Percentiles rank a stretch among this genome's conserved stretches.
Conservation (phyloP, 202 grass and related monocot genomes). For the Musa balbisiana region DNA sequence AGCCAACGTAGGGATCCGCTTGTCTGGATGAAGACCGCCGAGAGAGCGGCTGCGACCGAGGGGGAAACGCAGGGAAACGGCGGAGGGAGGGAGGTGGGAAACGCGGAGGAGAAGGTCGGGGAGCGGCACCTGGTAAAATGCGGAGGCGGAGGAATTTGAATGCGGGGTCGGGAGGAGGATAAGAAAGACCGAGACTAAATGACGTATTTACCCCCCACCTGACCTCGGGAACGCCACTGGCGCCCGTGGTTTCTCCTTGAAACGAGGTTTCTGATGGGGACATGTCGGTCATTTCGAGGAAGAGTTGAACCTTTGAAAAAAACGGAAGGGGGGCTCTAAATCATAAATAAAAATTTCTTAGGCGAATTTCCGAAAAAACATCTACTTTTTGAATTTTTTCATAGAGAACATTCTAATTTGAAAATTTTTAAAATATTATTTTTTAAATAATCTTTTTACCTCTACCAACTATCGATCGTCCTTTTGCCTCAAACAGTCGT, state of each 20-base stretch:
- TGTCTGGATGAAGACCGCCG: not conserved
- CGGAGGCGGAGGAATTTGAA: conserved; percentile 67
- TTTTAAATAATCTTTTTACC: too few species aligned
- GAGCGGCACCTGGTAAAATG: conserved; percentile 2
- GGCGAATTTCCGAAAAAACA: too few species aligned
- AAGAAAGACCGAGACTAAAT: not conserved
- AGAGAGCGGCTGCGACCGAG: not conserved
- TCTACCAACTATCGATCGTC: too few species aligned
- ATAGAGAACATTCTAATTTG: too few species aligned
- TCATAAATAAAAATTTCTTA: not conserved
- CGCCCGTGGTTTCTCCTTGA: conserved; percentile 11
- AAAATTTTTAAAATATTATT: too few species aligned
- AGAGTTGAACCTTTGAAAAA: not conserved
- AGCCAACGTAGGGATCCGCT: not conserved
- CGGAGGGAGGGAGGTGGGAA: not conserved
- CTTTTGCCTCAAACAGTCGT: accelerated
- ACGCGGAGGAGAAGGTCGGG: not conserved
- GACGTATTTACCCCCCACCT: conserved; percentile 34
- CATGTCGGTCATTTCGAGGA: not conserved
- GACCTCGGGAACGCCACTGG: not conserved
- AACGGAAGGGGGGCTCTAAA: not conserved
- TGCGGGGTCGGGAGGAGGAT: conserved; percentile 39
- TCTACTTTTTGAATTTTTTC: too few species aligned
- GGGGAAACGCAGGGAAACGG: not conserved
- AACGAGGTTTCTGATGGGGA: not conserved